A percentile compares a stretch with the other conserved stretches of the same genome.
Evolutionary conservation across 2,329 filamentous ascomycete genomes (phyloP).

Genomic region (Verticillium zaregamsianum): DNA sequence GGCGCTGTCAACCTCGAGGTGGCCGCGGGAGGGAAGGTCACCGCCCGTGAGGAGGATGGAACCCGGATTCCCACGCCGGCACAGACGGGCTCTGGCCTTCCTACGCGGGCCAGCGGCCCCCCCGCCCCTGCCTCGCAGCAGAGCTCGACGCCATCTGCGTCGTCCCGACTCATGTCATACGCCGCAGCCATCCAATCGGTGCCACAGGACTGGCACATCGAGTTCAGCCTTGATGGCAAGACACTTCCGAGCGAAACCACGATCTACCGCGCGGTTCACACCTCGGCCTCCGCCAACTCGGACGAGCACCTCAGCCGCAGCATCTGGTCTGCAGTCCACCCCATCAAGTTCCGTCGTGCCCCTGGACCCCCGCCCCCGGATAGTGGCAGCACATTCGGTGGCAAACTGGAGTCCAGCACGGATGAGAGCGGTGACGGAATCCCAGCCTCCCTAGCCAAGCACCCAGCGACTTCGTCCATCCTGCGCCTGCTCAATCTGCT

Average conservation of each 20-base stretch:
- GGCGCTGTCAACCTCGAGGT: slow-evolving; percentile 91
- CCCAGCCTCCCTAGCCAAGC: slow-evolving; percentile 75
- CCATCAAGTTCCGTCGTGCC: slow-evolving; percentile 87
- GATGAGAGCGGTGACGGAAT: slow-evolving; percentile 57
- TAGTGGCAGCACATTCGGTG: slow-evolving; percentile 61
- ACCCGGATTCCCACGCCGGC: slow-evolving; percentile 80
- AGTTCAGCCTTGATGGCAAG: slow-evolving; percentile 84
- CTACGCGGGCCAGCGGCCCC: slow-evolving; percentile 36
- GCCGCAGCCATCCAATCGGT: slow-evolving; percentile 75
- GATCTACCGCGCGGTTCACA: slow-evolving; percentile 90
- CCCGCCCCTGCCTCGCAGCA: slow-evolving; percentile 33
- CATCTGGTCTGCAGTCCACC: slow-evolving; percentile 86
- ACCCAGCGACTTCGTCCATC: slow-evolving; percentile 82
- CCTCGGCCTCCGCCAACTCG: slow-evolving; percentile 34
- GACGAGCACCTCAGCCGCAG: slow-evolving; percentile 69
- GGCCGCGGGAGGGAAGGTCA: slow-evolving; percentile 80
- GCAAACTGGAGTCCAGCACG: slow-evolving; percentile 40
- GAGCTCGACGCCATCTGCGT: slow-evolving; percentile 47
- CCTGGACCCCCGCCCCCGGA: slow-evolving; percentile 77
- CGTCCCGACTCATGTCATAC: slow-evolving; percentile 69
- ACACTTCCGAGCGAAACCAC: slow-evolving; percentile 87
- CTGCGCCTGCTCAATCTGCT: slow-evolving; percentile 83
- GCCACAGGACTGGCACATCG: slow-evolving; percentile 94
- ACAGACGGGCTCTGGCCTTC: slow-evolving; percentile 38
- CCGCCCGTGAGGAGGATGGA: slow-evolving; percentile 87